Evolutionary conservation across 108 stramenopile species (phyloP), one percentile per base, ranked within the genome.

Genomic region (Pelagomonas calceolata): DNA sequence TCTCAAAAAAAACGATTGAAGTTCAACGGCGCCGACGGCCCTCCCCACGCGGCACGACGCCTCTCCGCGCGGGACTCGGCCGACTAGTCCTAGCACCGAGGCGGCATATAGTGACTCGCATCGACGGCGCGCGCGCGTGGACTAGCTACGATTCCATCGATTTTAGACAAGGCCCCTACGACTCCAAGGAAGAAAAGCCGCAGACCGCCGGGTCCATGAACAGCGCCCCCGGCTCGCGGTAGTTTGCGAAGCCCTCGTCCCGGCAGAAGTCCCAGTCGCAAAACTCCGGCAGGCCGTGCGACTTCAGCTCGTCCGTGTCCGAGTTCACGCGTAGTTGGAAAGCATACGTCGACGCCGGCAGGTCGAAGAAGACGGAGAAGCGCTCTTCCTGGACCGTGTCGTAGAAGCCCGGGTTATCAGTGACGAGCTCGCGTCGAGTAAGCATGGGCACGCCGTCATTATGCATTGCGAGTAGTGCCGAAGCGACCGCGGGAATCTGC

Each of bases 251-350:
- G 51, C 21, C 39, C 9, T 43, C 14, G 51, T 60, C 51, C 21
- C 51, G 51, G 51, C 51, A 60, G 51, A 60, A 60, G 51, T 16
- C 14, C 51, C 51, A 60, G 51, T 60, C 51, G 51, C 51, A 60
- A 1, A 60, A 9, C 21, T 1, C 10, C 21, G 51, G 51, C 21
- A 60, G 3, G 51, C 51, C 51, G 51, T 26, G 10, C n/a, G n/a
- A n/a, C n/a, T n/a, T n/a, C n/a, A n/a, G n/a, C n/a, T n/a, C n/a
- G n/a, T n/a, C n/a, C n/a, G n/a, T n/a, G 51, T 3, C 10, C 51
- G 3, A 4, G 21, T 60, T 12, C 21, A 1, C 10, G 51, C 26
- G 21, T 17, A 60, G 3, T 26, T 60, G 51, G 51, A 60, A 3
- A 17, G 51, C 3, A 26, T 60, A 60, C 51, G 18, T 17, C 21